A percentile compares a stretch with the other conserved stretches of the same genome.
These are phyloP conservation scores for Colletotrichum somersetense DNA, from an alignment of 2,329 filamentous ascomycete genomes.

Conservation along the genomic window DNA sequence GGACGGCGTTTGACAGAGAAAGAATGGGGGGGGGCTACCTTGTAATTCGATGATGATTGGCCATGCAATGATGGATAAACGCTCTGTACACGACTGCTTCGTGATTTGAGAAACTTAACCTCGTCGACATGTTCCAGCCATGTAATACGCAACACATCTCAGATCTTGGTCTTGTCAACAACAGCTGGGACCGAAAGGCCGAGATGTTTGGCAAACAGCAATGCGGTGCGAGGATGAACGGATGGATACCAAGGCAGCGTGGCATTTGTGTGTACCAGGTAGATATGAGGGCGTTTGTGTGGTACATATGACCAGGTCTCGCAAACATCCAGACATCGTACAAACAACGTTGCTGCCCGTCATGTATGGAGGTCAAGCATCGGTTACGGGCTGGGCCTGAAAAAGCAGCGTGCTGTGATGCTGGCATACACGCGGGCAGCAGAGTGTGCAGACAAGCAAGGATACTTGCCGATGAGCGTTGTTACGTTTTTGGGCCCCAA, in stretches of 20 bases:
- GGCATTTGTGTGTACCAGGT: neutral
- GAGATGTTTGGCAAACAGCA: neutral
- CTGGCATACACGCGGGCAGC: neutral
- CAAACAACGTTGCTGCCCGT: slow-evolving; percentile 15
- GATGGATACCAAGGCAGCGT: neutral
- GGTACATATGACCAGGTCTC: slow-evolving; percentile 17
- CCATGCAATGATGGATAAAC: neutral
- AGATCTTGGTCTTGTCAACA: neutral
- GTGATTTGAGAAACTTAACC: neutral
- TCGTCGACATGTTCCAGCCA: neutral
- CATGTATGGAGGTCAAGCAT: neutral
- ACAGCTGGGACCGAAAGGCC: neutral
- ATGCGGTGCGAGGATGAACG: neutral
- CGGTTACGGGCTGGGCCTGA: neutral
- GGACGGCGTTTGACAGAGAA: slow-evolving; percentile 39
- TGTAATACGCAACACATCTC: neutral
- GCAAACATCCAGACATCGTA: slow-evolving; percentile 8
- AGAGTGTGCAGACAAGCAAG: neutral
- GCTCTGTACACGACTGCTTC: neutral
- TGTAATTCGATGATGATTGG: slow-evolving; percentile 32
- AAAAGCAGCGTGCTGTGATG: neutral
- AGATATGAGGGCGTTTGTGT: slow-evolving; percentile 12
- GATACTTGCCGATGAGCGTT: too few relatives aligned
- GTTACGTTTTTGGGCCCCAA: neutral
- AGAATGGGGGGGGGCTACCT: slow-evolving; percentile 9